Evolutionary conservation across 768 basidiomycete species (phyloP).

Genomic region (Boletus huronensis): DNA sequence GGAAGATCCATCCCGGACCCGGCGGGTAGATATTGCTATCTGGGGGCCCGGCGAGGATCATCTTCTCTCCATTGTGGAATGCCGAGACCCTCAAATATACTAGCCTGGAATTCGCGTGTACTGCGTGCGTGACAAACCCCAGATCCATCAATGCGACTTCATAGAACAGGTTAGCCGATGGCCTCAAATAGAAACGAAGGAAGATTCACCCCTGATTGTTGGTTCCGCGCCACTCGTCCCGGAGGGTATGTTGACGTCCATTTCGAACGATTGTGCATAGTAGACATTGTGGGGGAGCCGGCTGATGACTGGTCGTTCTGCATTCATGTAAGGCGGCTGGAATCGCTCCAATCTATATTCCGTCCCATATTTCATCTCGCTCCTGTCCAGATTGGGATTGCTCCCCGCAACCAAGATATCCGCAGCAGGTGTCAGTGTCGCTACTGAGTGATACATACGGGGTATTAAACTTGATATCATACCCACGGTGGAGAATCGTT

Average conservation of each 20-base stretch:
- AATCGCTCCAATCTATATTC: constrained; percentile 90
- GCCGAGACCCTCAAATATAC: constrained; percentile 56
- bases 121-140: constrained; percentile 76
- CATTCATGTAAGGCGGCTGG: constrained; percentile 74
- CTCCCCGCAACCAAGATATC: constrained; percentile 78
- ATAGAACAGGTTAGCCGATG: constrained; percentile 6
- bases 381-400: constrained; percentile 80
- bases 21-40: constrained; percentile 68
- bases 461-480: constrained; percentile 67
- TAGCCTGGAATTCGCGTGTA: constrained; percentile 72
- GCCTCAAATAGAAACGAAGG: background rate
- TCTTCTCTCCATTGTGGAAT: constrained; percentile 39
- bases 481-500: constrained; percentile 55
- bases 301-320: constrained; percentile 52
- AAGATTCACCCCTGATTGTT: constrained; percentile 48
- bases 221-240: constrained; percentile 32
- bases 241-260: constrained; percentile 43
- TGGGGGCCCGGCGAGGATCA: constrained; percentile 65
- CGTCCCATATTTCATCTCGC: constrained; percentile 68
- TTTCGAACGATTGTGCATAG: constrained; percentile 44
- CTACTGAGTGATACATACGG: constrained; percentile 80
- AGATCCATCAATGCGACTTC: constrained; percentile 76
- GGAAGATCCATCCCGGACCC: constrained; percentile 73
- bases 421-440: constrained; percentile 69
- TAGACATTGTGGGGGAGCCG: constrained; percentile 35